A percentile compares a stretch with the other conserved stretches of the same genome.
phyloP scores from a whole-genome alignment of 2,329 filamentous ascomycete species.

The Teratosphaeria gauchensis region DNA sequence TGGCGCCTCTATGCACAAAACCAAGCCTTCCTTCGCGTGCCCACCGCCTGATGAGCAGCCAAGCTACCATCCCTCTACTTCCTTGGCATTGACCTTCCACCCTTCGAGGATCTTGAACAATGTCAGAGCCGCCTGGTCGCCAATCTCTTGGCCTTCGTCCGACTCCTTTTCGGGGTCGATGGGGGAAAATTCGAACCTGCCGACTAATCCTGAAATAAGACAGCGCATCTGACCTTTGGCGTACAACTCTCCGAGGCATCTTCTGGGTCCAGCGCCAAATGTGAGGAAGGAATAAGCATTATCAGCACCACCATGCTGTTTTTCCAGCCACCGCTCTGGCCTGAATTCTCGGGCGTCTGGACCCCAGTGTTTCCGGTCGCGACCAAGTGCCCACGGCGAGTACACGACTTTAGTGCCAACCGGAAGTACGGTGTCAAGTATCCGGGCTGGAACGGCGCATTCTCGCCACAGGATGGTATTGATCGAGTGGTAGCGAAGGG shows the following conservation, averaged over 20 bases:
- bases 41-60: background rate
- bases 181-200: background rate
- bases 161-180: background rate
- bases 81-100: background rate
- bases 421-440: background rate
- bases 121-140: background rate
- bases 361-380: background rate
- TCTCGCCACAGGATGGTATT: background rate
- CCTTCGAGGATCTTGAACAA: background rate
- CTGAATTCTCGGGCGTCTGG: background rate
- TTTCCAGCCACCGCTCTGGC: background rate
- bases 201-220: background rate
- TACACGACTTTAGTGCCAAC: background rate
- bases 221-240: background rate
- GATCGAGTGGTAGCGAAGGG: background rate
- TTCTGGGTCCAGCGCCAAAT: background rate
- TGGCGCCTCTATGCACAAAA: background rate
- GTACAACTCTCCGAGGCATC: background rate
- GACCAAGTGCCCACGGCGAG: background rate
- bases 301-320: background rate
- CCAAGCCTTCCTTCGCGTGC: background rate
- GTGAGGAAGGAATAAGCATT: background rate
- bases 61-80: background rate
- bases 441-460: background rate
- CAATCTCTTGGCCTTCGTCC: background rate